Evolutionary conservation across 345 rosid genomes (phyloP).

Genomic region (Carallia pectinifolia): DNA sequence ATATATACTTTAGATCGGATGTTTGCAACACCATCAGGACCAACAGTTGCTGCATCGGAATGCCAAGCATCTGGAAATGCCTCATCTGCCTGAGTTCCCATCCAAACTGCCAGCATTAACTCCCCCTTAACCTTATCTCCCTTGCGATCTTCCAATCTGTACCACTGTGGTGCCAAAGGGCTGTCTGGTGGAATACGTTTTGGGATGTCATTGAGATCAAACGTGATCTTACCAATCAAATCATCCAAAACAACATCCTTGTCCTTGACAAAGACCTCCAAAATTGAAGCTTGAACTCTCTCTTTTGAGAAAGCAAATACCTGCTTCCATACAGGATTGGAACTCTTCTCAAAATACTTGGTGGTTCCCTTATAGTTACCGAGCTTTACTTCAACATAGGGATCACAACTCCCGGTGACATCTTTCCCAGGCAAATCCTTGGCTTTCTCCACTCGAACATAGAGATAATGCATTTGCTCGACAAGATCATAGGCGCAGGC

Average conservation of each 20-base stretch:
- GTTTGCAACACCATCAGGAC: slow-evolving; percentile 28
- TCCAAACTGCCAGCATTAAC: slow-evolving; percentile 36
- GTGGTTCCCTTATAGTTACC: slow-evolving; percentile 35
- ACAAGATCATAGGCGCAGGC: slow-evolving; percentile 38
- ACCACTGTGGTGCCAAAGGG: slow-evolving; percentile 35
- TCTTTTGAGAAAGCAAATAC: slow-evolving; percentile 35
- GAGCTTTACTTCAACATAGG: slow-evolving; percentile 32
- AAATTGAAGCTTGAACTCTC: slow-evolving; percentile 29
- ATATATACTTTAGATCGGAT: slow-evolving; percentile 31
- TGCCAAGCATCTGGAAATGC: slow-evolving; percentile 37
- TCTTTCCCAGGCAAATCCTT: slow-evolving; percentile 29
- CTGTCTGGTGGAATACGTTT: slow-evolving; percentile 36
- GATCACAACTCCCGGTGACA: slow-evolving; percentile 30
- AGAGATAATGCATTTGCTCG: slow-evolving; percentile 36
- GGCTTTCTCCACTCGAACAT: slow-evolving; percentile 34
- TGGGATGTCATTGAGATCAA: slow-evolving; percentile 31
- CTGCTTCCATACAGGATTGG: slow-evolving; percentile 34
- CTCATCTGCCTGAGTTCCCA: slow-evolving; percentile 36
- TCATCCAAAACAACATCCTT: slow-evolving; percentile 33
- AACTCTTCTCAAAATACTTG: slow-evolving; percentile 31
- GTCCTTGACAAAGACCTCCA: slow-evolving; percentile 32
- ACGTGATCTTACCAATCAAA: slow-evolving; percentile 26
- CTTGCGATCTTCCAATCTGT: slow-evolving; percentile 31
- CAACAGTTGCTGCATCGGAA: slow-evolving; percentile 36
- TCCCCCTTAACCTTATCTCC: slow-evolving; percentile 30